Evolutionary conservation across 73 alveolate genomes (phyloP), one percentile per base, ranked within the genome.

Genomic region (Paramecium sonneborni): DNA sequence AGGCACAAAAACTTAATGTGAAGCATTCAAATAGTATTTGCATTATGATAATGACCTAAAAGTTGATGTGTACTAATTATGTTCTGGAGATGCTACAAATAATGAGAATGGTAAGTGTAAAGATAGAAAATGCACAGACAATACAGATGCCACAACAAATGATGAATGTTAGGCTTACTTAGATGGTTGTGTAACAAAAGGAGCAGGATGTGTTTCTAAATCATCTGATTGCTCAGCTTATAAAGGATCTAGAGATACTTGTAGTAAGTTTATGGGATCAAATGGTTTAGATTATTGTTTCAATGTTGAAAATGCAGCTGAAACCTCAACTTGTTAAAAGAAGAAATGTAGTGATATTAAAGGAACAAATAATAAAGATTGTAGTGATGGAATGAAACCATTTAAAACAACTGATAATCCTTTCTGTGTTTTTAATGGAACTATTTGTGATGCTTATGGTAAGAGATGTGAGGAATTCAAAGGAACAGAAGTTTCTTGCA

Each of bases 301-400:
- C 0, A 79, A 38, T 79, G 30, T 9, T 0, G 15, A 1, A 10
- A 12, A 1, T 43, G 76, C 90, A 12, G n/a, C 48, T n/a, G 74
- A 57, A 0, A 21, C 74, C 3, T 8, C 90, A 12, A n/a, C 90
- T 46, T 79, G 90, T 24, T 15, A 23, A 44, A 79, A 79, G 30
- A 79, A 44, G 44, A 24, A 24, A 79, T 79, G 90, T 18, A 7
- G 76, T 2, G 76, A 79, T 46, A 74, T 74, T 12, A 18, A 21
- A 34, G 87, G 62, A 5, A 74, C 87, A n/a, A 35, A 10, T 34
- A 39, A 37, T 37, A 74, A 39, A 37, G 68, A 15, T 7, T 74
- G 87, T n/a, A 21, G 44, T n/a, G 44, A 62, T 62, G 84, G 84
- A 62, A 62, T 62, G 84, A 62, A 62, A 62, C 84, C 84, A 30